phyloP scores from a whole-genome alignment of 2,329 filamentous ascomycete genomes.

The Fusarium praegraminearum region DNA sequence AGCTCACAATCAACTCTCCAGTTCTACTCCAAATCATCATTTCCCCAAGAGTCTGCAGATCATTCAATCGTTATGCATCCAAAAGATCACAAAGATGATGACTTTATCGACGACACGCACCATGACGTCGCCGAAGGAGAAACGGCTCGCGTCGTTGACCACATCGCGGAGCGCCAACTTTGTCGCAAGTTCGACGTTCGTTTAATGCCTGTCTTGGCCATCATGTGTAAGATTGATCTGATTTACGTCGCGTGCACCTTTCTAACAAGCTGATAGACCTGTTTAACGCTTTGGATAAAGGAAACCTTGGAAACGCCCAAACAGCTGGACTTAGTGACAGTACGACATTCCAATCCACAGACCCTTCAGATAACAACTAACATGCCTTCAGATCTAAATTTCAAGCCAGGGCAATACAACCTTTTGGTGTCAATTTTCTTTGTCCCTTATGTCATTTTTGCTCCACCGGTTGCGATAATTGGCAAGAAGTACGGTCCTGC shows the following conservation, averaged over 20 bases:
- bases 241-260: fast-evolving
- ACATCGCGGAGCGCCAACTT: conserved; percentile 14
- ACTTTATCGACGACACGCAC: conserved; percentile 4
- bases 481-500: conserved; percentile 16
- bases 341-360: fast-evolving
- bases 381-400: conserved; percentile 2
- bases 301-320: conserved; percentile 23
- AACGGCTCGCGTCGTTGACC: conserved; percentile 1
- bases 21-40: background rate
- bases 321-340: conserved; percentile 11
- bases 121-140: conserved; percentile 5
- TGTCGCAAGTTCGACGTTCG: conserved; percentile 22
- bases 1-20: fast-evolving
- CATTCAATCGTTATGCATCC: background rate
- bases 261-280: background rate
- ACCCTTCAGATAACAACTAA: background rate
- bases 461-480: conserved; percentile 10
- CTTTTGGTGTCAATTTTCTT: conserved; percentile 25
- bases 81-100: conserved; percentile 17
- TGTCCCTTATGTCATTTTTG: conserved; percentile 21
- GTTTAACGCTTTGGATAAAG: conserved; percentile 19
- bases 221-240: conserved; percentile 13
- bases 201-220: conserved; percentile 7
- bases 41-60: background rate
- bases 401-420: conserved; percentile 19